These are phyloP conservation scores for Stachybotrys echinatus DNA, from an alignment of 2,329 filamentous ascomycete species.

Conservation along the genomic window DNA sequence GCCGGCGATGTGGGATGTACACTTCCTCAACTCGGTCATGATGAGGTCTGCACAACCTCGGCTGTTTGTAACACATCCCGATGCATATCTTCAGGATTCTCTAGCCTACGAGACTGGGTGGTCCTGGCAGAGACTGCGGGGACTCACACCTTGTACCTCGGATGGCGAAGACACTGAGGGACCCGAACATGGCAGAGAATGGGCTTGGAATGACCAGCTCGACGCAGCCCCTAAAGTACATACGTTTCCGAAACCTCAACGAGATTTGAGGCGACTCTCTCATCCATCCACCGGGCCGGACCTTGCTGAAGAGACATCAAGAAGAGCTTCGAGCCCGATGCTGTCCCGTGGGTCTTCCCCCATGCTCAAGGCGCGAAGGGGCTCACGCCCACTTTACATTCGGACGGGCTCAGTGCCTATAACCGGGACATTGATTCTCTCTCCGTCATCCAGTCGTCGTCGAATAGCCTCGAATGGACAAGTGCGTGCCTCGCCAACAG, in stretches of 20 bases:
- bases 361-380: conserved; percentile 29
- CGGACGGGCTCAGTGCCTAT: conserved; percentile 50
- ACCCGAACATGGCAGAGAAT: conserved; percentile 58
- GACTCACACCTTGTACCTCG: conserved; percentile 52
- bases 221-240: conserved; percentile 50
- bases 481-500: conserved; percentile 25
- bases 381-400: conserved; percentile 40
- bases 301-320: conserved; percentile 15
- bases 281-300: conserved; percentile 30
- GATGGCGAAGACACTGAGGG: conserved; percentile 38
- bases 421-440: not conserved
- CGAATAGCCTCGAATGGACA: conserved; percentile 35
- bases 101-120: conserved; percentile 50
- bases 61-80: conserved; percentile 70
- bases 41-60: conserved; percentile 66
- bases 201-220: conserved; percentile 60
- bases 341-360: conserved; percentile 35
- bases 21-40: conserved; percentile 65
- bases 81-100: conserved; percentile 65
- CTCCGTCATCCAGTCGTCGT: not conserved
- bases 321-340: conserved; percentile 23
- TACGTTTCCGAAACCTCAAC: conserved; percentile 36
- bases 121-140: conserved; percentile 66
- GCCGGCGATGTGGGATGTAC: conserved; percentile 63
- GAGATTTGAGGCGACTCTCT: conserved; percentile 34